A percentile compares a stretch with the other conserved stretches of the same genome.
Conservation (phyloP, 139 green algal genomes). For the Micractinium conductrix region DNA sequence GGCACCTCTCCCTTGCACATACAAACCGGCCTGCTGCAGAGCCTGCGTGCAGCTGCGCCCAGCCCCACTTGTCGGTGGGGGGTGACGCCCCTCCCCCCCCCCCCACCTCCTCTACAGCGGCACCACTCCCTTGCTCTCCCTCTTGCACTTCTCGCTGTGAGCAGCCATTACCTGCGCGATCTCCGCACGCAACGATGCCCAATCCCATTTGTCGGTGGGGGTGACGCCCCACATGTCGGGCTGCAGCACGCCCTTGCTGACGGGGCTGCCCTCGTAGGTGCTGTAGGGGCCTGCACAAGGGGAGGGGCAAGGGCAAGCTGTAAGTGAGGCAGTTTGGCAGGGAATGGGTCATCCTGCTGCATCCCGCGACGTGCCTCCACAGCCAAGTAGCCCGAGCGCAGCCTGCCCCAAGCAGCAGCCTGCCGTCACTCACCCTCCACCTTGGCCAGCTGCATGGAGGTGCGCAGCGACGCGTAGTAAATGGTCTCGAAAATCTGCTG, state of each 20-base stretch:
- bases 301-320: background rate
- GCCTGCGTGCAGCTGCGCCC: too few species aligned
- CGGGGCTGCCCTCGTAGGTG: conserved; percentile 87
- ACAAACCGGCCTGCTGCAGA: background rate
- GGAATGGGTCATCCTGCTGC: too few species aligned
- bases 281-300: conserved; percentile 75
- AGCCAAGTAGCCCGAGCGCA: too few species aligned
- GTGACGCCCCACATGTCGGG: conserved; percentile 97
- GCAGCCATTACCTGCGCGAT: conserved; percentile 58
- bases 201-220: conserved; percentile 84
- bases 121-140: too few species aligned
- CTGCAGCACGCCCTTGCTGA: conserved; percentile 89
- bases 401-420: too few species aligned
- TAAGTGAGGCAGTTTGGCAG: background rate
- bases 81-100: too few species aligned
- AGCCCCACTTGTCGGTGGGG: too few species aligned
- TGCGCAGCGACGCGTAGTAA: conserved; percentile 91
- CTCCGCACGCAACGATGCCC: conserved; percentile 74
- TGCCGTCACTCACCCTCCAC: conserved; percentile 17
- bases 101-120: too few species aligned
- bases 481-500: conserved; percentile 97
- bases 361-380: too few species aligned
- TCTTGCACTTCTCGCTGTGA: background rate
- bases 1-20: too few species aligned
- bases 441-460: conserved; percentile 85